Evolutionary conservation across 495 filamentous ascomycete genomes (phyloP).

Genomic region (Geoglossum glabrum): DNA sequence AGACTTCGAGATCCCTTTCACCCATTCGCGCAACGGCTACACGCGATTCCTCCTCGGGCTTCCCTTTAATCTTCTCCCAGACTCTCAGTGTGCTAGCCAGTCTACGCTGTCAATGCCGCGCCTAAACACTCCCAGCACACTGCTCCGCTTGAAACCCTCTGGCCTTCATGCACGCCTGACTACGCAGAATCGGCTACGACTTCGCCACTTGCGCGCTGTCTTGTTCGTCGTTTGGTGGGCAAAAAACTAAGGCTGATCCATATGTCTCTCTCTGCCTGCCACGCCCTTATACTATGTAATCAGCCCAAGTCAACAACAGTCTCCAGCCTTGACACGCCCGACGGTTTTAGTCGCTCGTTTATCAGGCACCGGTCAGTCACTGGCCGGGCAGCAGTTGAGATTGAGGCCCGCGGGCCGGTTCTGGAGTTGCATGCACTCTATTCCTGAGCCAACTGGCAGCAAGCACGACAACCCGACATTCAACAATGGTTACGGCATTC

Average conservation of each 20-base stretch:
- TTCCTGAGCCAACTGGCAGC: not conserved
- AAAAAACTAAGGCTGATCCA: not conserved
- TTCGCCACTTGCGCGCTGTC: not conserved
- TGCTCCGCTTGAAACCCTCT: not conserved
- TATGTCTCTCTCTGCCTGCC: not conserved
- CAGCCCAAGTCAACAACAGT: not conserved
- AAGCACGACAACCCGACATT: not conserved
- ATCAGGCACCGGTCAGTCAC: not conserved
- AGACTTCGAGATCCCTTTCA: not conserved
- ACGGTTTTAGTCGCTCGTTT: not conserved
- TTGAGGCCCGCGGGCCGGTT: not conserved
- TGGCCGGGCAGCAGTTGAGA: not conserved
- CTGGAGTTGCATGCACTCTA: not conserved
- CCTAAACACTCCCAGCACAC: not conserved
- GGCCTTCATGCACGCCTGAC: slow-evolving; percentile 1
- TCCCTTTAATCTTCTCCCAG: not conserved
- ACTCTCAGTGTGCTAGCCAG: not conserved
- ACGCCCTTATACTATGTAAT: slow-evolving; percentile 1
- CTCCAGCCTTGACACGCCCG: not conserved
- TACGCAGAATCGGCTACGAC: not conserved
- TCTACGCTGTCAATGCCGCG: not conserved
- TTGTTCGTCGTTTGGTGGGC: not conserved
- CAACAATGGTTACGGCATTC: not conserved
- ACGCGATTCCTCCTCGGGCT: too few relatives aligned
- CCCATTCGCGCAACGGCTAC: too few relatives aligned